Conservation (phyloP, 345 rosid genomes). For the Xanthoceras sorbifolium region DNA sequence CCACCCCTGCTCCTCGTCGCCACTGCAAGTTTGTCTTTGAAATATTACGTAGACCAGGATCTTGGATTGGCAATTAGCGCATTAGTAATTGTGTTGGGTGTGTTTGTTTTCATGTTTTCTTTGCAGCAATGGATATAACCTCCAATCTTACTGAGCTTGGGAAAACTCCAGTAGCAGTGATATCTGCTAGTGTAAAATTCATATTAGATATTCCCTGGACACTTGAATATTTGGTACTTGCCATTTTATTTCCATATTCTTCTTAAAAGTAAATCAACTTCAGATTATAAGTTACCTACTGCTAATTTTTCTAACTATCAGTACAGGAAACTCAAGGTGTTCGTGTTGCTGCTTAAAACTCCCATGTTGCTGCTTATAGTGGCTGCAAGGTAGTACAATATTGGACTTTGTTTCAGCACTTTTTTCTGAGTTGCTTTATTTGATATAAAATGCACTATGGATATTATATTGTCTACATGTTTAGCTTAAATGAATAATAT, state of each 20-base stretch:
- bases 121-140: no score
- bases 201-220: slow-evolving; percentile 86
- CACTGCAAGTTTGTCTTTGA: no score
- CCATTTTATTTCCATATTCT: background rate
- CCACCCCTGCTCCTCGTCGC: no score
- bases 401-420: no score
- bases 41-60: no score
- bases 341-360: slow-evolving; percentile 78
- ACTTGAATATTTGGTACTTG: slow-evolving; percentile 79
- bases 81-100: no score
- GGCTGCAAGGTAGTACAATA: slow-evolving; percentile 77
- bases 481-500: background rate
- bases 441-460: no score
- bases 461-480: background rate
- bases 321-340: slow-evolving; percentile 94
- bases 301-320: slow-evolving; percentile 7
- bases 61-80: no score
- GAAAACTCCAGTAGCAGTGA: no score
- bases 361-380: slow-evolving; percentile 72
- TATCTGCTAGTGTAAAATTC: slow-evolving; percentile 92
- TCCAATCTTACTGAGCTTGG: no score
- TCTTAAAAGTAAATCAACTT: slow-evolving; percentile 1
- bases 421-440: background rate
- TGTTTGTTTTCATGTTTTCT: no score
- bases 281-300: no score